These are phyloP conservation scores for Lodderomyces theae DNA, from an alignment of 1,139 yeast genomes.

Conservation along the genomic window DNA sequence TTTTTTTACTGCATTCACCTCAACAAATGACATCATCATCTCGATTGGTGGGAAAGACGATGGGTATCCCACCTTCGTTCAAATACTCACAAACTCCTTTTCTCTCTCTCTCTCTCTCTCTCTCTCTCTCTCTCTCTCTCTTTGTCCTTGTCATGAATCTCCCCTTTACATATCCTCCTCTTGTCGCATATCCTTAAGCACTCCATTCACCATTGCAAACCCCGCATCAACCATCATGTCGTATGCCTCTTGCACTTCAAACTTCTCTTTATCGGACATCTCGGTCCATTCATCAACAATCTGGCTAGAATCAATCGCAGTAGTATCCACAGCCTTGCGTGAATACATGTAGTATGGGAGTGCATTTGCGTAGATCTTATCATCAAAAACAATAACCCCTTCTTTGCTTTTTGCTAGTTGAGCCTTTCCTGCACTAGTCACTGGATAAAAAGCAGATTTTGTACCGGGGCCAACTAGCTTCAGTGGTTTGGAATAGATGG, in stretches of 20 bases:
- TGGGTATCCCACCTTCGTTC: too few relatives aligned
- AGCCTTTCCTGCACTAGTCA: too few relatives aligned
- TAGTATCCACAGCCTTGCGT: constrained; percentile 3
- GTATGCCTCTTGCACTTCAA: constrained; percentile 27
- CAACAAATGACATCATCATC: not conserved
- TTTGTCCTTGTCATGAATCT: too few relatives aligned
- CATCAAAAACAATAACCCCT: not conserved
- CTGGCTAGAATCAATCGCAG: not conserved
- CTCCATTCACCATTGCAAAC: constrained; percentile 15
- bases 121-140: not conserved
- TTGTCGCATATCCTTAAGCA: not conserved
- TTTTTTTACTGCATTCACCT: not conserved
- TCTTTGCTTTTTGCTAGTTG: not conserved
- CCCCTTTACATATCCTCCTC: too few relatives aligned
- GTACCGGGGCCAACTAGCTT: constrained; percentile 3
- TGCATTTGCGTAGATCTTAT: not conserved
- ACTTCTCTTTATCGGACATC: constrained; percentile 26
- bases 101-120: not conserved
- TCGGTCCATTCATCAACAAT: constrained; percentile 22
- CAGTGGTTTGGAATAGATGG: not conserved
- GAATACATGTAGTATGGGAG: constrained; percentile 4
- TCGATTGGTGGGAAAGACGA: too few relatives aligned
- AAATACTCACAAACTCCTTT: not conserved
- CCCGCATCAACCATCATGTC: constrained; percentile 28
- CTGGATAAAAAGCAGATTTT: not conserved